These are phyloP conservation scores for Penium margaritaceum DNA, from an alignment of 139 green algal species.

Conservation along the genomic window DNA sequence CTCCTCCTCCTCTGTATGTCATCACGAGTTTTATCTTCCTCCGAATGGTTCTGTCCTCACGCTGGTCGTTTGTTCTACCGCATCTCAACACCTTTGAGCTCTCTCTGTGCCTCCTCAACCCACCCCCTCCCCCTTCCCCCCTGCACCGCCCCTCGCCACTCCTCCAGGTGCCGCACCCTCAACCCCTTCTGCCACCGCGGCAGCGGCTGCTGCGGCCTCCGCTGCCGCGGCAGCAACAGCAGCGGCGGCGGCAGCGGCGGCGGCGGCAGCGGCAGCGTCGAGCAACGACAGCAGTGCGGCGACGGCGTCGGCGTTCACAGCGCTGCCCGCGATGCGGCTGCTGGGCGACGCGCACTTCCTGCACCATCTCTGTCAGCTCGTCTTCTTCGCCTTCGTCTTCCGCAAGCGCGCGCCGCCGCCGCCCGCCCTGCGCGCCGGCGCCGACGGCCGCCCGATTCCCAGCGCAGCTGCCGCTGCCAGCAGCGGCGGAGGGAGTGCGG, in stretches of 20 bases:
- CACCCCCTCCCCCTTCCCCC: neutral
- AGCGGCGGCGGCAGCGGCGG: neutral
- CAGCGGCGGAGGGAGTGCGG: neutral
- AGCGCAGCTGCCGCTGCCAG: too few species aligned
- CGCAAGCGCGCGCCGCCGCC: slow-evolving; percentile 8
- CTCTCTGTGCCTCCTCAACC: neutral
- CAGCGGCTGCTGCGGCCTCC: neutral
- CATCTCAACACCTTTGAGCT: too few species aligned
- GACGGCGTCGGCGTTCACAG: neutral
- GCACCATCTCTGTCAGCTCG: slow-evolving; percentile 33
- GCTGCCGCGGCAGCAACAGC: neutral
- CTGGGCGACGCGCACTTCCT: slow-evolving; percentile 36
- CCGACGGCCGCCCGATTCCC: too few species aligned
- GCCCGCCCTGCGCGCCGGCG: neutral
- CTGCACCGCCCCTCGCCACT: neutral
- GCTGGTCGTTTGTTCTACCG: too few species aligned
- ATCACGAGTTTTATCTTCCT: neutral
- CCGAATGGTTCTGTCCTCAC: neutral
- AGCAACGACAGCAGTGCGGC: neutral
- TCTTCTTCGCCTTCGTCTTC: slow-evolving; percentile 35
- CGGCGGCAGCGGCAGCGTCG: neutral
- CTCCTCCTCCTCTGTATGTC: neutral
- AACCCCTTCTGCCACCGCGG: neutral
- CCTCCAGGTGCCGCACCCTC: neutral
- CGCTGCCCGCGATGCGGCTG: slow-evolving; percentile 19